A percentile compares a stretch with the other conserved stretches of the same genome.
Evolutionary conservation across 257 asterid genomes (phyloP).

Genomic region (Nicotiana tabacum): DNA sequence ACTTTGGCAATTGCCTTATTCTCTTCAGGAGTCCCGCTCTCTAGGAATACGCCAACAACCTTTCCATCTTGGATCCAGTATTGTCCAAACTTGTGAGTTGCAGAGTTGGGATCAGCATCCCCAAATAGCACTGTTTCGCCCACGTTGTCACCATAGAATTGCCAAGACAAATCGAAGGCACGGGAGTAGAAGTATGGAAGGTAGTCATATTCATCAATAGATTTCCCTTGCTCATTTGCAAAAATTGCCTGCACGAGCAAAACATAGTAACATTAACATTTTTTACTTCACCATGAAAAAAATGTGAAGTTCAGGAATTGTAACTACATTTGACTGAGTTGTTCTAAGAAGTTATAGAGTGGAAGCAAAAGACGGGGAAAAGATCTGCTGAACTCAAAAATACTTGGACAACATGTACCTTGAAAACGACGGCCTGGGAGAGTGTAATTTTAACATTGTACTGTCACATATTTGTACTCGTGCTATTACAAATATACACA

Average conservation of each 20-base stretch:
- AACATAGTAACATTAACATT: not conserved
- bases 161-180: conserved; percentile 85
- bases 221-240: conserved; percentile 54
- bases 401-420: not conserved
- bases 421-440: not conserved
- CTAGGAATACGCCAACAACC: conserved; percentile 75
- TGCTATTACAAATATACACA: not conserved
- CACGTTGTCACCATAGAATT: conserved; percentile 81
- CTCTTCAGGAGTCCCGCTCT: conserved; percentile 84
- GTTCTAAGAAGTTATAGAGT: not conserved
- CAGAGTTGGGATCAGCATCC: conserved; percentile 57
- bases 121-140: conserved; percentile 79
- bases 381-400: not conserved
- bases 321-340: not conserved
- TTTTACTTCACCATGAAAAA: not conserved
- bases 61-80: conserved; percentile 90
- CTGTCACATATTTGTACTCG: not conserved
- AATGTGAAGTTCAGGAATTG: not conserved
- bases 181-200: conserved; percentile 91
- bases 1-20: conserved; percentile 80
- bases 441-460: not conserved
- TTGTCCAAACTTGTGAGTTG: conserved; percentile 76
- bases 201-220: conserved; percentile 73
- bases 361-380: not conserved
- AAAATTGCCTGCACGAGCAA: conserved; percentile 58